Conservation (phyloP, 169 alveolate genomes). For the Plasmodium reichenowi region DNA sequence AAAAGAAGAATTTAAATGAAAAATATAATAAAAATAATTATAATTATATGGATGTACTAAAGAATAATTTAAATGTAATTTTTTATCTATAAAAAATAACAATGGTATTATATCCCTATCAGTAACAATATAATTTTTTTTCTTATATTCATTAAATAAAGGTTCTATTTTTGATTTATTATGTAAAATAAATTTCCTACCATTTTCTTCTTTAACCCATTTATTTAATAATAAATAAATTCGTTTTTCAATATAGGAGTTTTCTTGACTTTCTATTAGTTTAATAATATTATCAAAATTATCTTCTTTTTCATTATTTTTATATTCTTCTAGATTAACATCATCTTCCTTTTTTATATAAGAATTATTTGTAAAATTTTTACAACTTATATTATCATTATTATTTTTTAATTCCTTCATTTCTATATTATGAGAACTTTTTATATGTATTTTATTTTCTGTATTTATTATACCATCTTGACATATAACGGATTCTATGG, state of each 20-base stretch:
- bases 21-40: constrained; percentile 33
- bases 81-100: constrained; percentile 64
- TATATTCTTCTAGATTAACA: background rate
- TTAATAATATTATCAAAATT: constrained; percentile 19
- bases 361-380: background rate
- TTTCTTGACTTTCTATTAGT: constrained; percentile 42
- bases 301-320: background rate
- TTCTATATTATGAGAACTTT: too few relatives aligned
- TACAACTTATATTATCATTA: background rate
- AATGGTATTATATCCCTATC: constrained; percentile 63
- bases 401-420: background rate
- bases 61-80: constrained; percentile 55
- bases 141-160: constrained; percentile 54
- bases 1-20: constrained; percentile 52
- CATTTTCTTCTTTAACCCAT: constrained; percentile 72
- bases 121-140: constrained; percentile 56
- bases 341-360: background rate
- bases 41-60: constrained; percentile 56
- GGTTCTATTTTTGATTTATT: constrained; percentile 40
- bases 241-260: constrained; percentile 53
- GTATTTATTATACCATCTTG: background rate
- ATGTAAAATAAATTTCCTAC: constrained; percentile 60
- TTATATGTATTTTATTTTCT: background rate
- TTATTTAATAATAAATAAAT: constrained; percentile 26
- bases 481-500: background rate